Percentiles rank a stretch among this genome's conserved stretches.
These are phyloP conservation scores for Penstemon eatonii DNA, from an alignment of 257 asterid genomes.

Conservation along the genomic window DNA sequence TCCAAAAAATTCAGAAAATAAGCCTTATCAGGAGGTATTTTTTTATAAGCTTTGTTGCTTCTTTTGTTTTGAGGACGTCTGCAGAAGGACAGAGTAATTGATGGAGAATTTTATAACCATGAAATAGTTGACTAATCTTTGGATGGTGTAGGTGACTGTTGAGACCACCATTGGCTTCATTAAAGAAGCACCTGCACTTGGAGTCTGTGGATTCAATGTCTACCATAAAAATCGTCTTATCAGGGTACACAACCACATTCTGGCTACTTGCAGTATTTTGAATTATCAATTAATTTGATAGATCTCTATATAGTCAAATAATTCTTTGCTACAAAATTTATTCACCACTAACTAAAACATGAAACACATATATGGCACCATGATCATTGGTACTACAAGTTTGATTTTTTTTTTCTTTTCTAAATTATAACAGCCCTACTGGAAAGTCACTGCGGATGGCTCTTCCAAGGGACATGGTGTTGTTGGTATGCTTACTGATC, in stretches of 20 bases:
- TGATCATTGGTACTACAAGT: neutral
- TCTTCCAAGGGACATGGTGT: conserved; percentile 72
- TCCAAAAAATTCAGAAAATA: conserved; percentile 5
- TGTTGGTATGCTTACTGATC: conserved; percentile 59
- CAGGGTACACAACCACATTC: conserved; percentile 52
- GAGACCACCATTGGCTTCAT: conserved; percentile 78
- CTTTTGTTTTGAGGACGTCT: neutral
- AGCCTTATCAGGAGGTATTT: neutral
- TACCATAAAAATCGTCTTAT: conserved; percentile 96
- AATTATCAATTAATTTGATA: neutral
- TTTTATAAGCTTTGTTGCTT: neutral
- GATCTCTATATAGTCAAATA: too few relatives aligned
- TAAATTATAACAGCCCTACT: conserved; percentile 69
- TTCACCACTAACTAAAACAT: neutral
- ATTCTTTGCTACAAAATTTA: too few relatives aligned
- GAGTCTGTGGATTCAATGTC: conserved; percentile 72
- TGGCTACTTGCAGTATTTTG: conserved; percentile 16
- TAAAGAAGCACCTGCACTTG: conserved; percentile 75
- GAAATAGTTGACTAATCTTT: conserved; percentile 11
- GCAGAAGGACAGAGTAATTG: neutral
- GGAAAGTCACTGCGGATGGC: conserved; percentile 93
- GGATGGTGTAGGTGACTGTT: conserved; percentile 52
- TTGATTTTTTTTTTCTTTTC: conserved; percentile 19
- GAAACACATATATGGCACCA: conserved; percentile 4
- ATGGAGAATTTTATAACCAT: conserved; percentile 9